Evolutionary conservation across 2,329 filamentous ascomycete species (phyloP).

Genomic region (Sclerotinia subarctica): DNA sequence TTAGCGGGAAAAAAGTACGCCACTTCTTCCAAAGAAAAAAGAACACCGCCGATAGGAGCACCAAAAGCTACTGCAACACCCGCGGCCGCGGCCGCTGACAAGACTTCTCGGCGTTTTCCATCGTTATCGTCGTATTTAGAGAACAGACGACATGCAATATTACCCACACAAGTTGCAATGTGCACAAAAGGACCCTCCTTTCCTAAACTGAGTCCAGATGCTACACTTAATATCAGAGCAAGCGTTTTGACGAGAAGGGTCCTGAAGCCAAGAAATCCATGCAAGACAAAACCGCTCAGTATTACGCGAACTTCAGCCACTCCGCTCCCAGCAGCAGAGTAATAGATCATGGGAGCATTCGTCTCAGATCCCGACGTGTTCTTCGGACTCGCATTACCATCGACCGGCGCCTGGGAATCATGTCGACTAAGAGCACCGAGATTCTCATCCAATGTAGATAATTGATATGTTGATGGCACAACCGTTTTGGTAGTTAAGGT

Average conservation of each 20-base stretch:
- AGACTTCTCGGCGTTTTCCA: constrained; percentile 84
- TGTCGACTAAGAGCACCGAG: constrained; percentile 62
- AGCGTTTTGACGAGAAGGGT: constrained; percentile 83
- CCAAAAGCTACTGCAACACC: constrained; percentile 95
- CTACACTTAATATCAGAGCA: constrained; percentile 81
- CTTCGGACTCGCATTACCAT: constrained; percentile 45
- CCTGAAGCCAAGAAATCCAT: constrained; percentile 87
- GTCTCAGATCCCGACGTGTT: constrained; percentile 25
- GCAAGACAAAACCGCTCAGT: constrained; percentile 93
- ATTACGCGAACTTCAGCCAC: constrained; percentile 98
- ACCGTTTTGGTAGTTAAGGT: constrained; percentile 91
- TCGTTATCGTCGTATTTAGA: constrained; percentile 92
- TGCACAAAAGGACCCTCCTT: constrained; percentile 97
- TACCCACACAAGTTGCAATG: constrained; percentile 91
- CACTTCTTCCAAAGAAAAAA: constrained; percentile 94
- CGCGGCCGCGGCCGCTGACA: constrained; percentile 89
- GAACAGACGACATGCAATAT: constrained; percentile 92
- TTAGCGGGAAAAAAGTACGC: constrained; percentile 97
- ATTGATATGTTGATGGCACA: constrained; percentile 81
- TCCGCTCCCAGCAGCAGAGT: constrained; percentile 91
- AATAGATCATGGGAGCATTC: constrained; percentile 80
- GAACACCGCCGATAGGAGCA: constrained; percentile 81
- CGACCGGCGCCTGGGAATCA: constrained; percentile 40
- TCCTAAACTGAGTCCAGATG: constrained; percentile 87
- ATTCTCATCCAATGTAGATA: constrained; percentile 90